phyloP scores from a whole-genome alignment of 2,329 filamentous ascomycete genomes.

The Arthroderma sp. region DNA sequence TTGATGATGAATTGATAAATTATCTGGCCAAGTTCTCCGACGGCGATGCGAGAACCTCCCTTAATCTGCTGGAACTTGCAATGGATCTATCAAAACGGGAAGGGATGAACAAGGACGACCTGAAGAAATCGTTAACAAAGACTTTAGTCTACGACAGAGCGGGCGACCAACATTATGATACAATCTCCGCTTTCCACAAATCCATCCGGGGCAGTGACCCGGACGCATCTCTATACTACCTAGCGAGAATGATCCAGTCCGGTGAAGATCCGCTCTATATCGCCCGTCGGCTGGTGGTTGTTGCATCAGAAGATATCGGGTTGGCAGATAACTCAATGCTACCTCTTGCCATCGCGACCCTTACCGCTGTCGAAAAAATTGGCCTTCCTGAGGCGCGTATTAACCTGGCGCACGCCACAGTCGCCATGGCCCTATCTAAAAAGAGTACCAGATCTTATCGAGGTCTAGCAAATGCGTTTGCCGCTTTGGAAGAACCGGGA shows the following conservation, averaged over 20 bases:
- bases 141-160: slow-evolving; percentile 90
- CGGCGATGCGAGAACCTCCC: slow-evolving; percentile 80
- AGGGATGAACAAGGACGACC: slow-evolving; percentile 55
- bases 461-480: slow-evolving; percentile 64
- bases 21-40: slow-evolving; percentile 82
- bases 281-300: slow-evolving; percentile 82
- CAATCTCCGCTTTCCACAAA: slow-evolving; percentile 94
- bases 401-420: slow-evolving; percentile 73
- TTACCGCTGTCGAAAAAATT: slow-evolving; percentile 80
- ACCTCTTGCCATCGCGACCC: slow-evolving; percentile 69
- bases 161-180: slow-evolving; percentile 95
- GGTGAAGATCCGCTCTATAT: slow-evolving; percentile 91
- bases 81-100: slow-evolving; percentile 58
- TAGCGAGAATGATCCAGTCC: slow-evolving; percentile 87
- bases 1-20: slow-evolving; percentile 61
- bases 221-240: slow-evolving; percentile 84
- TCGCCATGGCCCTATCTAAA: slow-evolving; percentile 64
- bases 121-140: slow-evolving; percentile 75
- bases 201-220: slow-evolving; percentile 76
- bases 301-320: slow-evolving; percentile 87
- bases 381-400: slow-evolving; percentile 93
- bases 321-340: slow-evolving; percentile 77
- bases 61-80: slow-evolving; percentile 84
- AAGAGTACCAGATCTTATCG: slow-evolving; percentile 85
- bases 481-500: slow-evolving; percentile 68